Base-by-base conservation (phyloP, 257 asterid species). In the Lycium ferocissimum region DNA sequence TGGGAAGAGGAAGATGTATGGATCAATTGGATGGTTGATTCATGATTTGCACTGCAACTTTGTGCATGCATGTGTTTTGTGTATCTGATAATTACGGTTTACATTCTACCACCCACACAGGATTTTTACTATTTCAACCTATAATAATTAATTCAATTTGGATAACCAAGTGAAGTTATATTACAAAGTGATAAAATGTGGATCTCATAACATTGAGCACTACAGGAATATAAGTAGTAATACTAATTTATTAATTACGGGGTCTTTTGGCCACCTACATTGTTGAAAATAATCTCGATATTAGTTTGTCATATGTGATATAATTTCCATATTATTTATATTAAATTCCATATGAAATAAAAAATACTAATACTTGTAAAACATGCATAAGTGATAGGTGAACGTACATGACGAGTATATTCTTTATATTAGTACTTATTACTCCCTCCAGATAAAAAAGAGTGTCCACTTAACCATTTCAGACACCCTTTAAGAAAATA, bases 11-110 rank as follows among this genome's bases (percentile, higher is more conserved):
- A 45, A 2, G 6, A 13, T 13, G 57, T 17, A 56, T n/a, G 26
- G 43, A 63, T 26, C n/a, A 67, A 14, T 67, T 67, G 61, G 9
- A 15, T 26, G 33, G 33, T 26, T 26, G 33, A 26, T 26, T 26
- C 1, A 26, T 26, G 33, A 26, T 26, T 26, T 26, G 33, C 33
- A 26, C 17, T 26, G 3, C 37, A 7, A 54, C 12, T 80, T 66
- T 78, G 63, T 84, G 85, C 84, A 81, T 84, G 85, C 81, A 75
- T 49, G 40, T 12, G 20, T 73, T 73, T 5, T 20, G 80, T 17
- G 80, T 11, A 73, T 6, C 47, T 10, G 40, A 13, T 13, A 49
- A 73, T 12, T 47, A 73, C 40, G 80, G 5, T 71, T 71, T 56
- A 71, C 37, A 71, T 43, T 53, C 70, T 9, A 63, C 70, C 70